These are phyloP conservation scores for Xylaria telfairii DNA, from an alignment of 495 filamentous ascomycete species.

Conservation along the genomic window DNA sequence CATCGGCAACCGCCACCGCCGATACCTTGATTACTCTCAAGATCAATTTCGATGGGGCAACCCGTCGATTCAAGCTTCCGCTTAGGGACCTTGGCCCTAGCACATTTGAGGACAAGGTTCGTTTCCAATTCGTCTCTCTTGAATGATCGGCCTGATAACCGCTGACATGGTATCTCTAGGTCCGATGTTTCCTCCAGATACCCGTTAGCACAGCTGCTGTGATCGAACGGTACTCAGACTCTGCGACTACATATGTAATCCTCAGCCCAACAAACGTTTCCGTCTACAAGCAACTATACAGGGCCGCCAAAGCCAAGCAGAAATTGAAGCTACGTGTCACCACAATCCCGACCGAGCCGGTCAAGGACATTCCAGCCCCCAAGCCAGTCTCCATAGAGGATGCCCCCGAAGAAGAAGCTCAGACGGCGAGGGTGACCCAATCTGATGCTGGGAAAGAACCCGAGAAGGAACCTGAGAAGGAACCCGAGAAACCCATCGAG, in stretches of 20 bases:
- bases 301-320: constrained; percentile 96
- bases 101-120: constrained; percentile 84
- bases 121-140: constrained; percentile 42
- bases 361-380: constrained; percentile 37
- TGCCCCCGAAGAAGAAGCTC: constrained; percentile 36
- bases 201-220: constrained; percentile 69
- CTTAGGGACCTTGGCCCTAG: constrained; percentile 81
- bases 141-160: not conserved
- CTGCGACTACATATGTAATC: constrained; percentile 76
- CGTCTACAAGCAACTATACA: constrained; percentile 95
- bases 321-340: constrained; percentile 92
- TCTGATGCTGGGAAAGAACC: not conserved
- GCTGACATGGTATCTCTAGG: constrained; percentile 57
- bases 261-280: constrained; percentile 78
- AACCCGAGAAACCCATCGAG: too few relatives aligned
- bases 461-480: constrained; percentile 14
- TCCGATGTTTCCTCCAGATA: constrained; percentile 75
- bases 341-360: constrained; percentile 30
- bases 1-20: constrained; percentile 25
- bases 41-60: constrained; percentile 68
- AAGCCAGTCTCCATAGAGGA: constrained; percentile 54
- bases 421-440: not conserved
- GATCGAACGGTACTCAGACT: constrained; percentile 97
- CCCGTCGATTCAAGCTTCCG: constrained; percentile 87
- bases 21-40: constrained; percentile 88